These are phyloP conservation scores for Termitomyces sp. DNA, from an alignment of 768 basidiomycete species.

Conservation along the genomic window DNA sequence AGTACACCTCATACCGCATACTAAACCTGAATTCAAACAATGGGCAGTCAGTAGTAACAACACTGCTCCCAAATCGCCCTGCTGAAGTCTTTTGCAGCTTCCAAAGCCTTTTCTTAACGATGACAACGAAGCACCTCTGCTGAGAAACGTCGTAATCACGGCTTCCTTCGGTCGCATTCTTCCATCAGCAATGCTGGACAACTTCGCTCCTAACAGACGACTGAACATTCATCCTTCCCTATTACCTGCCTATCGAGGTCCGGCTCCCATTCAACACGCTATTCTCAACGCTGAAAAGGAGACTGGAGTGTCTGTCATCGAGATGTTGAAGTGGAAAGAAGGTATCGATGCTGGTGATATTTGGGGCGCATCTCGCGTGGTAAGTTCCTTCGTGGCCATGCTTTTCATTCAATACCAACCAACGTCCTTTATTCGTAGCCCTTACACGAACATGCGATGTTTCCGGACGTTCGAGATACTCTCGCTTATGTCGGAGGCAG, in stretches of 20 bases:
- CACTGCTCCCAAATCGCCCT: background rate
- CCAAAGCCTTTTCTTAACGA: constrained; percentile 34
- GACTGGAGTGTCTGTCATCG: constrained; percentile 80
- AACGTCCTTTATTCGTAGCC: constrained; percentile 31
- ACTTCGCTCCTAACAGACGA: constrained; percentile 55
- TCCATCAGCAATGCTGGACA: constrained; percentile 52
- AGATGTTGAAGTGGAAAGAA: constrained; percentile 63
- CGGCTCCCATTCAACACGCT: constrained; percentile 86
- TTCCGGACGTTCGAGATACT: constrained; percentile 48
- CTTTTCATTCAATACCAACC: background rate
- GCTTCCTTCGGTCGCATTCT: constrained; percentile 93
- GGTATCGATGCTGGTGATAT: constrained; percentile 82
- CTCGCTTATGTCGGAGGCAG: constrained; percentile 66
- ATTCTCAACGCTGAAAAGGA: constrained; percentile 62
- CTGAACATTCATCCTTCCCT: constrained; percentile 91
- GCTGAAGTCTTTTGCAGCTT: constrained; percentile 19
- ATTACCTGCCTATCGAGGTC: constrained; percentile 83
- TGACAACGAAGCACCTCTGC: constrained; percentile 22
- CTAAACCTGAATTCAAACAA: constrained; percentile 53
- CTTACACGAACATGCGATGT: constrained; percentile 50
- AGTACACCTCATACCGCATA: constrained; percentile 58
- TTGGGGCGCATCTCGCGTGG: constrained; percentile 53
- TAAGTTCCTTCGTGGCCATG: constrained; percentile 29
- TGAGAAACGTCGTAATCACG: constrained; percentile 67
- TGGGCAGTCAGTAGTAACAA: constrained; percentile 51